Evolutionary conservation across 306 rosid species (phyloP).

Genomic region (Alnus glutinosa): DNA sequence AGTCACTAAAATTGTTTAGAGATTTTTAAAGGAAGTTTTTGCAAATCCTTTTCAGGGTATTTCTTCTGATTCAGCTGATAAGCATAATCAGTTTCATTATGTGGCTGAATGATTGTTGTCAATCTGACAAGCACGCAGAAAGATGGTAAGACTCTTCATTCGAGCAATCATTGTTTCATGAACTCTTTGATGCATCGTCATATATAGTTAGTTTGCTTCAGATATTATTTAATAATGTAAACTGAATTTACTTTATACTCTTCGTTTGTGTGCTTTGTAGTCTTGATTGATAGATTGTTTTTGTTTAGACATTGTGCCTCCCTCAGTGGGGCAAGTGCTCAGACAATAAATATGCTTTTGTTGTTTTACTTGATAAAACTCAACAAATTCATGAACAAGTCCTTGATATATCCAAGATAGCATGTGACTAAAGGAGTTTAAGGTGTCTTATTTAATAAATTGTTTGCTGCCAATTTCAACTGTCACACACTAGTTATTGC

Average conservation of each 20-base stretch:
- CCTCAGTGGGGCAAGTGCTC: not conserved
- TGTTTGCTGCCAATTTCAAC: not conserved
- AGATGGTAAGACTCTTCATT: constrained; percentile 69
- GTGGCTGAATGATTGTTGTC: constrained; percentile 76
- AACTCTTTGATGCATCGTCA: constrained; percentile 8
- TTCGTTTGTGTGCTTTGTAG: not conserved
- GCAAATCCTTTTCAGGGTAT: constrained; percentile 66
- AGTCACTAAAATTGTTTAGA: not conserved
- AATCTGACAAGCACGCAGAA: constrained; percentile 56
- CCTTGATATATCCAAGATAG: not conserved
- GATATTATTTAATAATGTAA: not conserved
- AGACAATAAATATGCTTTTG: not conserved
- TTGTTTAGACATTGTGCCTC: not conserved
- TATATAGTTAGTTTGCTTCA: constrained; percentile 17
- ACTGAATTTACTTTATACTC: not conserved
- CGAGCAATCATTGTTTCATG: constrained; percentile 14
- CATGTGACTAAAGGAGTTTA: not conserved
- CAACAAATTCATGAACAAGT: not conserved
- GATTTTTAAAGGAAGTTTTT: constrained; percentile 18
- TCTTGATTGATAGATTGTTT: not conserved
- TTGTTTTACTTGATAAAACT: not conserved
- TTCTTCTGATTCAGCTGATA: constrained; percentile 87
- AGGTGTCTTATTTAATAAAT: not conserved
- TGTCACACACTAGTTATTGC: not conserved
- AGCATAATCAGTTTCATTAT: constrained; percentile 88